Percentiles rank a stretch among this genome's conserved stretches.
Conservation (phyloP, 1,284 basidiomycete genomes). For the Taiwanofungus camphoratus region DNA sequence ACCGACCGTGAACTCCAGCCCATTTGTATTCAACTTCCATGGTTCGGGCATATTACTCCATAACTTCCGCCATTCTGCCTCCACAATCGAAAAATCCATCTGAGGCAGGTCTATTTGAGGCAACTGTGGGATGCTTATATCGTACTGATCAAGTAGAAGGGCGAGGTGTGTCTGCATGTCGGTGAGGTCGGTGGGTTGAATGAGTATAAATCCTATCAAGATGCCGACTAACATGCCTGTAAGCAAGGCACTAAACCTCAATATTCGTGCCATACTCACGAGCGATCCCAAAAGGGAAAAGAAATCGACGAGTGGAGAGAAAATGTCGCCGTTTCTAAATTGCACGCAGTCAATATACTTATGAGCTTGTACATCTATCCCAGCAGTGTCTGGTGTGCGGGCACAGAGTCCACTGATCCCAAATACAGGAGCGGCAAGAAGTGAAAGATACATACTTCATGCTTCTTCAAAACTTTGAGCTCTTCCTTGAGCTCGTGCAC, state of each 20-base stretch:
- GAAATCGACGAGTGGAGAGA: slow-evolving; percentile 33
- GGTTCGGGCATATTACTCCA: slow-evolving; percentile 62
- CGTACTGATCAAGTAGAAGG: slow-evolving; percentile 39
- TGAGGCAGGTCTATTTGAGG: slow-evolving; percentile 52
- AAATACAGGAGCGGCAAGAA: background rate
- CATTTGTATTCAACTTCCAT: slow-evolving; percentile 79
- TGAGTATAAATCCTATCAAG: slow-evolving; percentile 53
- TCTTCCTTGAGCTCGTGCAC: slow-evolving; percentile 10
- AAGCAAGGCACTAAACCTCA: no score
- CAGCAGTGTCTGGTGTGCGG: background rate
- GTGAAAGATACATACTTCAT: background rate
- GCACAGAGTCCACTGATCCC: background rate
- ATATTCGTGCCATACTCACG: slow-evolving; percentile 30
- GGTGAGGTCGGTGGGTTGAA: slow-evolving; percentile 57
- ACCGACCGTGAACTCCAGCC: slow-evolving; percentile 82
- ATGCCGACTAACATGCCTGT: slow-evolving; percentile 45
- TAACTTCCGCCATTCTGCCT: slow-evolving; percentile 64
- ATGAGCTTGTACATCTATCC: background rate
- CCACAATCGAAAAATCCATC: slow-evolving; percentile 54
- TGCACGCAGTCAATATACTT: background rate
- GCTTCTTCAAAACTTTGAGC: slow-evolving; percentile 5
- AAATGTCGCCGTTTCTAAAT: slow-evolving; percentile 19
- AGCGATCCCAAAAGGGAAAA: slow-evolving; percentile 45
- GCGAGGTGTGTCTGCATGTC: slow-evolving; percentile 35
- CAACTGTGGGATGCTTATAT: slow-evolving; percentile 50